Conservation (phyloP, 768 basidiomycete genomes). For the Kwoniella botswanensis region DNA sequence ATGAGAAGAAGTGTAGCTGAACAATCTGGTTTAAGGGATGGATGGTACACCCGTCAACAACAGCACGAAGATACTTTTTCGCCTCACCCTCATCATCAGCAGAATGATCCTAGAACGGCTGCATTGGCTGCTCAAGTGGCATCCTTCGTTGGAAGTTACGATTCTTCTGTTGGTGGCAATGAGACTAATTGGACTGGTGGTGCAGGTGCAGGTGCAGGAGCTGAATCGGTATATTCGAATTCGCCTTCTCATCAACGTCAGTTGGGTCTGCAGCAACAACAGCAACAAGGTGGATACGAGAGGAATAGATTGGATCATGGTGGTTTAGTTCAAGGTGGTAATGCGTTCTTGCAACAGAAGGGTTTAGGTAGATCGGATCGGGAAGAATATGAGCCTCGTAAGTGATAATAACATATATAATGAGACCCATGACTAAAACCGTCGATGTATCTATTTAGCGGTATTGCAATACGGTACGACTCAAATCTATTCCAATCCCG, state of each 20-base stretch:
- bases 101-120: slow-evolving; percentile 15
- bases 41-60: slow-evolving; percentile 22
- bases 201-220: background rate
- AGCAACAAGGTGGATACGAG: slow-evolving; percentile 11
- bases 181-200: slow-evolving; percentile 4
- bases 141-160: slow-evolving; percentile 33
- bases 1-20: slow-evolving; percentile 27
- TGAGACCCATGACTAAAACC: background rate
- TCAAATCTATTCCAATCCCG: slow-evolving; percentile 19
- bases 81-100: slow-evolving; percentile 1
- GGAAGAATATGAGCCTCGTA: slow-evolving; percentile 39
- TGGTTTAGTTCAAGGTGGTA: too few species aligned
- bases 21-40: slow-evolving; percentile 23
- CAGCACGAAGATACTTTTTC: slow-evolving; percentile 4
- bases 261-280: slow-evolving; percentile 7
- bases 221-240: slow-evolving; percentile 17
- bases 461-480: slow-evolving; percentile 17
- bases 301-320: slow-evolving; percentile 23
- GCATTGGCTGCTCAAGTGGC: slow-evolving; percentile 28
- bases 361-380: slow-evolving; percentile 8
- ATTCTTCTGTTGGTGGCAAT: slow-evolving; percentile 14
- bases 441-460: background rate
- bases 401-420: background rate
- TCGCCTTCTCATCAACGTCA: slow-evolving; percentile 24
- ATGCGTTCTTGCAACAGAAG: slow-evolving; percentile 7